phyloP scores from a whole-genome alignment of 2,329 filamentous ascomycete species.

The Fusarium sp. region DNA sequence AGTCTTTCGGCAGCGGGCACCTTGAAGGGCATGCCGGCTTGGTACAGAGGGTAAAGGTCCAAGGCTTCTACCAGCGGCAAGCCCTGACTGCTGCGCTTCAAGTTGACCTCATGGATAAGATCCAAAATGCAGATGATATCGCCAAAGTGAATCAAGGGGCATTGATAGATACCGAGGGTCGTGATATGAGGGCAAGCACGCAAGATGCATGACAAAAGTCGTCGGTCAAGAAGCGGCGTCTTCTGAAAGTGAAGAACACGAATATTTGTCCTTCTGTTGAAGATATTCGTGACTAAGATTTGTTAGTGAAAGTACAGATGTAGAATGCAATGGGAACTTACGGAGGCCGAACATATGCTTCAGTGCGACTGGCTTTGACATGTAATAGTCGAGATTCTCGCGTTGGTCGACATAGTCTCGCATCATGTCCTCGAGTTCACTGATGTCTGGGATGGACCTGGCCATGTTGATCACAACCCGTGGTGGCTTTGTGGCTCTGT shows the following conservation, averaged over 20 bases:
- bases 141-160: slow-evolving; percentile 50
- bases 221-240: slow-evolving; percentile 46
- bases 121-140: slow-evolving; percentile 48
- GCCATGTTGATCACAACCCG: slow-evolving; percentile 5
- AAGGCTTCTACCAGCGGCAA: slow-evolving; percentile 37
- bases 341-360: slow-evolving; percentile 16
- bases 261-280: slow-evolving; percentile 18
- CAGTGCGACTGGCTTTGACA: slow-evolving; percentile 22
- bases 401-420: neutral
- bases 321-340: slow-evolving; percentile 28
- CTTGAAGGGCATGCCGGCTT: slow-evolving; percentile 40
- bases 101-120: slow-evolving; percentile 49
- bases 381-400: neutral
- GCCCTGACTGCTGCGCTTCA: slow-evolving; percentile 10
- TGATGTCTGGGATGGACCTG: slow-evolving; percentile 11
- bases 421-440: neutral
- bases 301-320: slow-evolving; percentile 8
- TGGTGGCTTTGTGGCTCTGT: neutral
- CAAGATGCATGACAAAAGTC: slow-evolving; percentile 48
- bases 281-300: slow-evolving; percentile 39
- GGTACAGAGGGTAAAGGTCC: slow-evolving; percentile 49
- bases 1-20: neutral
- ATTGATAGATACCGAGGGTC: slow-evolving; percentile 51
- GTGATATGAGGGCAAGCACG: slow-evolving; percentile 45
- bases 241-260: slow-evolving; percentile 45